Conservation (phyloP, 768 basidiomycete genomes). For the Lactarius hatsudake region DNA sequence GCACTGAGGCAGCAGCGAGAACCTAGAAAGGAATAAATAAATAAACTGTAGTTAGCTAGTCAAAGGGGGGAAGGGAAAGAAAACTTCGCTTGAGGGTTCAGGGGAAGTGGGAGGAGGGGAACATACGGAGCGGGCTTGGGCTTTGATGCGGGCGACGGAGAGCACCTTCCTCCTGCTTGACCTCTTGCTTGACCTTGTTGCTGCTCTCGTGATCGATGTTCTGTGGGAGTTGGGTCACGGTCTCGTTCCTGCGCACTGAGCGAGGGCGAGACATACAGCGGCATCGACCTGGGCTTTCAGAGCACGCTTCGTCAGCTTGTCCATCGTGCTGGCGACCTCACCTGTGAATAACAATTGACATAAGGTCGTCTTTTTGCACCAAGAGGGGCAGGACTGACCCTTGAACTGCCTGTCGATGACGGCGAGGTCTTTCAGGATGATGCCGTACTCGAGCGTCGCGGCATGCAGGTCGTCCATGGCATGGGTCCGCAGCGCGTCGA, state of each 20-base stretch:
- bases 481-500: conserved; percentile 76
- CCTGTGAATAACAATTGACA: conserved; percentile 31
- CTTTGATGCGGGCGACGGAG: conserved; percentile 73
- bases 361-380: too few species aligned
- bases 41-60: too few species aligned
- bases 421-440: too few species aligned
- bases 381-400: conserved; percentile 34
- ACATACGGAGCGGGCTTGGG: conserved; percentile 53
- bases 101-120: conserved; percentile 29
- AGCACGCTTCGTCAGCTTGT: conserved; percentile 79
- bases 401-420: conserved; percentile 89
- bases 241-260: neutral
- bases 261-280: conserved; percentile 50
- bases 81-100: too few species aligned
- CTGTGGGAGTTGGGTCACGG: conserved; percentile 39
- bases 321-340: conserved; percentile 82
- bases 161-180: conserved; percentile 82
- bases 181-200: conserved; percentile 85
- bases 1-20: too few species aligned
- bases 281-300: conserved; percentile 87
- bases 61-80: too few species aligned
- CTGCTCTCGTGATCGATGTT: conserved; percentile 86
- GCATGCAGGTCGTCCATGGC: conserved; percentile 86
- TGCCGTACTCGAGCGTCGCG: conserved; percentile 83
- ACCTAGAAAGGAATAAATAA: too few species aligned